Conservation (phyloP, 768 basidiomycete species). For the Leccinellum luteum region DNA sequence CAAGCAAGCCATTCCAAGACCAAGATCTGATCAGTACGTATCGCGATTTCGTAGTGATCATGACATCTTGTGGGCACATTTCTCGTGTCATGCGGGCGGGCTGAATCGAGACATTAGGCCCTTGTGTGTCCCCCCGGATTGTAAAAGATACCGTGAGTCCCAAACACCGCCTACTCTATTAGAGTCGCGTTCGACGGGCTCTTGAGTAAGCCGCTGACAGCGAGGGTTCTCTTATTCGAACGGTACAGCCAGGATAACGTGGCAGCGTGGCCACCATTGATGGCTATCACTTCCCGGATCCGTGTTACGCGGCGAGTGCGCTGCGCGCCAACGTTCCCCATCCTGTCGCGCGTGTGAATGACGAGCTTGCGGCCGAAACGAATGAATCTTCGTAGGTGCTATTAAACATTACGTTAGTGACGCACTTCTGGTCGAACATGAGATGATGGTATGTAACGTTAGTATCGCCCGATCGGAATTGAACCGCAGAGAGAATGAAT, state of each 20-base stretch:
- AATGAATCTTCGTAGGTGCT: neutral
- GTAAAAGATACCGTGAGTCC: slow-evolving; percentile 5
- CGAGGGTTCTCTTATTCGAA: slow-evolving; percentile 11
- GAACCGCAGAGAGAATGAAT: neutral
- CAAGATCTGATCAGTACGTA: slow-evolving; percentile 19
- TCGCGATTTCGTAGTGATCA: slow-evolving; percentile 10
- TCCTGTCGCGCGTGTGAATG: slow-evolving; percentile 16
- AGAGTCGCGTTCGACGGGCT: slow-evolving; percentile 15
- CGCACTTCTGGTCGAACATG: slow-evolving; percentile 1
- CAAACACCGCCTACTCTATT: slow-evolving; percentile 4
- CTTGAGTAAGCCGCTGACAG: slow-evolving; percentile 1
- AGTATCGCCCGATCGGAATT: neutral
- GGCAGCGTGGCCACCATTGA: slow-evolving; percentile 8
- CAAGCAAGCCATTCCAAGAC: slow-evolving; percentile 1
- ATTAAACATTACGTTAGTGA: slow-evolving; percentile 11
- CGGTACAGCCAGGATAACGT: slow-evolving; percentile 7
- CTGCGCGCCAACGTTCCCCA: neutral
- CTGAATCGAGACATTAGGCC: slow-evolving; percentile 5
- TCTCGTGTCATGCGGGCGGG: slow-evolving; percentile 8
- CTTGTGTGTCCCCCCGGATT: slow-evolving; percentile 1
- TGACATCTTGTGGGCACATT: slow-evolving; percentile 10
- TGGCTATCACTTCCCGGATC: slow-evolving; percentile 6
- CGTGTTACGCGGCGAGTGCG: slow-evolving; percentile 7
- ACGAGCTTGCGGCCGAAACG: neutral
- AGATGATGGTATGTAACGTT: neutral